phyloP scores from a whole-genome alignment of 805 yeast genomes.

The Saccharomycopsis selenospora region DNA sequence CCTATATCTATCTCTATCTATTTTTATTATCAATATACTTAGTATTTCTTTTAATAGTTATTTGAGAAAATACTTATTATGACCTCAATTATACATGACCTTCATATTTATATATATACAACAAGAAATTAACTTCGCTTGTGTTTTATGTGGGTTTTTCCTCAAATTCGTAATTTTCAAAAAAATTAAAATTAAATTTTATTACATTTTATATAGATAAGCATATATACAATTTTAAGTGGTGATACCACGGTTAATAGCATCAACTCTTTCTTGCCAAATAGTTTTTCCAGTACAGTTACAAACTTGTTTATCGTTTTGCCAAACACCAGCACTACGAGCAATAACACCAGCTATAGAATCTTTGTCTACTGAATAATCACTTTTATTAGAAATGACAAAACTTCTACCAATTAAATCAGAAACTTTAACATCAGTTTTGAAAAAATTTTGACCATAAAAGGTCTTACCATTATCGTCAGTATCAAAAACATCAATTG shows the following conservation, averaged over 20 bases:
- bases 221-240: no score
- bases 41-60: no score
- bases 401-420: conserved; percentile 65
- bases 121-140: no score
- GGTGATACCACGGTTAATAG: conserved; percentile 49
- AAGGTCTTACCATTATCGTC: conserved; percentile 19
- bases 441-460: conserved; percentile 16
- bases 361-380: conserved; percentile 26
- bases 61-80: no score
- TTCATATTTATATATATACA: no score
- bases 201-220: no score
- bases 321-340: conserved; percentile 96
- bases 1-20: no score
- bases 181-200: no score
- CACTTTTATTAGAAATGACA: conserved; percentile 27
- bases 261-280: conserved; percentile 90
- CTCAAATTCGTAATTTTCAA: no score
- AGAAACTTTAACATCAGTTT: conserved; percentile 35
- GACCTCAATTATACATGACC: no score
- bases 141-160: no score
- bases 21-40: no score
- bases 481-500: conserved; percentile 23
- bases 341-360: conserved; percentile 84
- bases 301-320: conserved; percentile 87
- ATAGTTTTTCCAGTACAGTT: conserved; percentile 92